Conservation (phyloP, 2,329 filamentous ascomycete genomes). For the Calonectria fujianensis region DNA sequence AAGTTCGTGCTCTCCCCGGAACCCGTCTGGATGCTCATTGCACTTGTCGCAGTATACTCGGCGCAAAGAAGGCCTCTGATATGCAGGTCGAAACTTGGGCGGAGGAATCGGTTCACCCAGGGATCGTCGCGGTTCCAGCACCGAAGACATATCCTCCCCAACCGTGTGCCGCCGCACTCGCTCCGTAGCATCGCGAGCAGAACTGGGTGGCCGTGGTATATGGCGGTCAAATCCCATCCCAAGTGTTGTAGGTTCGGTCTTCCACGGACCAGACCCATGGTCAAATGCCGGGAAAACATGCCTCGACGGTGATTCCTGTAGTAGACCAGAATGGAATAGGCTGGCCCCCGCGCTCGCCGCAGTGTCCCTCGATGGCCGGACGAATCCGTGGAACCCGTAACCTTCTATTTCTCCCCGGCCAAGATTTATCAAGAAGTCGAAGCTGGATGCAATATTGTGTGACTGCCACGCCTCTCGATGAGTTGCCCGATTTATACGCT, state of each 20-base stretch:
- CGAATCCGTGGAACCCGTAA: slow-evolving; percentile 59
- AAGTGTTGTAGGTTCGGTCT: slow-evolving; percentile 43
- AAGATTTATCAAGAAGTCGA: slow-evolving; percentile 70
- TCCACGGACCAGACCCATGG: slow-evolving; percentile 34
- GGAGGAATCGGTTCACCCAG: slow-evolving; percentile 66
- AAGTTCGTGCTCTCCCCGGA: slow-evolving; percentile 92
- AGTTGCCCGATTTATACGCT: slow-evolving; percentile 66
- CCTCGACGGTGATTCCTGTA: slow-evolving; percentile 39
- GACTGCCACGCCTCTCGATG: slow-evolving; percentile 68
- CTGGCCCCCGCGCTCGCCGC: slow-evolving; percentile 33
- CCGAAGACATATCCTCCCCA: slow-evolving; percentile 49
- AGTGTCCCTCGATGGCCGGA: slow-evolving; percentile 50
- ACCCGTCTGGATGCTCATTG: slow-evolving; percentile 88
- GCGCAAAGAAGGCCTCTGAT: slow-evolving; percentile 75
- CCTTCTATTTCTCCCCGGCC: slow-evolving; percentile 66
- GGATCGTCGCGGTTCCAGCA: slow-evolving; percentile 53
- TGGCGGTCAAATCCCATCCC: slow-evolving; percentile 44
- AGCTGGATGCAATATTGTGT: slow-evolving; percentile 67
- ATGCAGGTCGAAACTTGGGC: slow-evolving; percentile 62
- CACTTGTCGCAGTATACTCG: slow-evolving; percentile 87
- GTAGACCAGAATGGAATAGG: slow-evolving; percentile 40
- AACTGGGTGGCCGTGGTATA: slow-evolving; percentile 40
- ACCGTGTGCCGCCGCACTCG: slow-evolving; percentile 52
- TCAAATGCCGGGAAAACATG: slow-evolving; percentile 44
- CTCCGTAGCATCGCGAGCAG: slow-evolving; percentile 42